Base-by-base conservation (phyloP, 2,329 filamentous ascomycete genomes). In the Xylaria sp. region DNA sequence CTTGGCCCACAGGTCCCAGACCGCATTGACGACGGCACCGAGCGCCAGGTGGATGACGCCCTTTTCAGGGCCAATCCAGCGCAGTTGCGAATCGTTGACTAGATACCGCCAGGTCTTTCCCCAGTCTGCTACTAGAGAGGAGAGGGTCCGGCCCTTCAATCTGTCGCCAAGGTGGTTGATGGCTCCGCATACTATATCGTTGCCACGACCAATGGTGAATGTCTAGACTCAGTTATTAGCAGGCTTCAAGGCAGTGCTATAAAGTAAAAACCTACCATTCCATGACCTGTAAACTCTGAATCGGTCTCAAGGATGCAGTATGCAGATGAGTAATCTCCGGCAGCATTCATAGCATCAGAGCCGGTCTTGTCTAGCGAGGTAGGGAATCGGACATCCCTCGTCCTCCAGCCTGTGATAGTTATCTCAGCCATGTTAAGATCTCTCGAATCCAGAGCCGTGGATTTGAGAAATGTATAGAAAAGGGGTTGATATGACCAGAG, bases 1-100 rank as follows among this genome's bases (percentile, higher is more conserved):
- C 83, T 96, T 97, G 61, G 92, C 93, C 94, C 94, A 97, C n/a
- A 97, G 87, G 79, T 97, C 94, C 94, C 94, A 97, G 74, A 97
- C 85, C 17, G 93, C 94, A 78, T 97, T 97, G 73, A 96, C 92
- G 17, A 97, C 91, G 49, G 93, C 92, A 33, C 92, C 93, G 11
- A 97, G 89, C 1, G 94, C 94, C 7, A 97, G 91, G 80, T 97
- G 94, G 73, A 96, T 96, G 50, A 97, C 94, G 66, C 94, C 94
- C 81, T 97, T 97, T 76, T 97, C 94, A 0, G 94, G 94, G 0
- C 94, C 94, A 76, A 97, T 96, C 94, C 94, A 97, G 64, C 94
- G 92, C 61, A 97, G 85, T 80, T 97, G 94, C 73, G 89, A 92
- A 85, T 97, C 94, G 69, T 90, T 91, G 73, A 97, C 93, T n/a